Conservation (phyloP, 2,329 filamentous ascomycete genomes). For the Fusarium luffae region DNA sequence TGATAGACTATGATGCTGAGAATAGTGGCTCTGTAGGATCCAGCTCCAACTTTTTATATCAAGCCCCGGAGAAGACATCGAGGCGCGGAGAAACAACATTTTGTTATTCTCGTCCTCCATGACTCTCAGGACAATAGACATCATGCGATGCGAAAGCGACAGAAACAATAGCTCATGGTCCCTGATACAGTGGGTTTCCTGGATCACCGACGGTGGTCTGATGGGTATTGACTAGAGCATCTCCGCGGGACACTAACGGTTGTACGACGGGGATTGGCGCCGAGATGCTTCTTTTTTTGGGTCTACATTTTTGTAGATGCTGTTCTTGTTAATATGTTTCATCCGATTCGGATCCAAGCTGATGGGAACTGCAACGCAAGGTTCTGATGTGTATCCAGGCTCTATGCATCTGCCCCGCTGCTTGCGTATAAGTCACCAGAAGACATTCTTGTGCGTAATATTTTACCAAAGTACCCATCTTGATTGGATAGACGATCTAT, state of each 20-base stretch:
- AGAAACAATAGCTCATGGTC: conserved; percentile 4
- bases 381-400: conserved; percentile 6
- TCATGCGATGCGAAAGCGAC: conserved; percentile 27
- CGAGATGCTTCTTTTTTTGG: conserved; percentile 16
- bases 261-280: not conserved
- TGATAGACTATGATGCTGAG: conserved; percentile 22
- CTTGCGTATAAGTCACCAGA: conserved; percentile 9
- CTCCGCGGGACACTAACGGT: conserved; percentile 38
- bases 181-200: conserved; percentile 28
- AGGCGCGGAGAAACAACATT: conserved; percentile 40
- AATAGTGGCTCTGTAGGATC: conserved; percentile 9
- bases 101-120: conserved; percentile 2
- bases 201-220: conserved; percentile 41
- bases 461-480: not conserved
- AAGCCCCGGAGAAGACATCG: conserved; percentile 34
- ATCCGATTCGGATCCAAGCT: conserved; percentile 5
- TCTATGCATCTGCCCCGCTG: conserved; percentile 7
- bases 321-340: conserved; percentile 15
- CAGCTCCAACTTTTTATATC: conserved; percentile 31
- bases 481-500: conserved; percentile 5
- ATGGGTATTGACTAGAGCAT: conserved; percentile 36
- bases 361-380: conserved; percentile 9
- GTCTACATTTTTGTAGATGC: not conserved
- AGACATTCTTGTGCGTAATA: not conserved
- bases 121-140: not conserved